phyloP scores from a whole-genome alignment of 805 yeast species.

The Kodamaea kaohsiungensis region DNA sequence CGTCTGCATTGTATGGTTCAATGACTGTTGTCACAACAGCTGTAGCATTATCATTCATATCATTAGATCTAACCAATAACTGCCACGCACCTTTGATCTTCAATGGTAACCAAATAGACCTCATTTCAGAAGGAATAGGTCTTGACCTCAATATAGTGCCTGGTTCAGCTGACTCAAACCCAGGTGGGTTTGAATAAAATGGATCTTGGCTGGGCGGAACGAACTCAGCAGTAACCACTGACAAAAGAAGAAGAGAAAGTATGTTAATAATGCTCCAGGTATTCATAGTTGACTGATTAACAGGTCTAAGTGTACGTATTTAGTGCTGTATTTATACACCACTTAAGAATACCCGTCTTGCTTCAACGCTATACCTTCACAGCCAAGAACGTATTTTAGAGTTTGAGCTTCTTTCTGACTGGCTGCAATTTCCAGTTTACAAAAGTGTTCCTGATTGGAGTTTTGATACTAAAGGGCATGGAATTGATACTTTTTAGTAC shows the following conservation, averaged over 20 bases:
- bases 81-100: constrained; percentile 15
- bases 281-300: not conserved
- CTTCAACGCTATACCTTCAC: not conserved
- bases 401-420: not conserved
- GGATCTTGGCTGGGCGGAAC: constrained; percentile 14
- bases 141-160: constrained; percentile 17
- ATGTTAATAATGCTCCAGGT: not conserved
- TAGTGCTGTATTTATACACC: not conserved
- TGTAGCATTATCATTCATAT: constrained; percentile 18
- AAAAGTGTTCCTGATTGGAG: not conserved
- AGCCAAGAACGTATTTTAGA: not conserved
- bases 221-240: not conserved
- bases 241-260: too few relatives aligned
- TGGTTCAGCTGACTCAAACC: constrained; percentile 13
- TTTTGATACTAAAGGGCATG: too few relatives aligned
- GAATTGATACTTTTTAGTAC: too few relatives aligned
- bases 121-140: constrained; percentile 11
- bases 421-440: not conserved
- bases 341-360: too few relatives aligned
- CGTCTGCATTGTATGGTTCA: constrained; percentile 24
- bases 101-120: constrained; percentile 12
- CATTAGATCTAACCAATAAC: constrained; percentile 18
- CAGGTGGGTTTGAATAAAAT: constrained; percentile 17
- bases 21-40: constrained; percentile 24
- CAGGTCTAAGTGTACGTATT: not conserved